A percentile compares a stretch with the other conserved stretches of the same genome.
phyloP scores from a whole-genome alignment of 2,329 filamentous ascomycete genomes.

The Ceratocystis eucalypticola region DNA sequence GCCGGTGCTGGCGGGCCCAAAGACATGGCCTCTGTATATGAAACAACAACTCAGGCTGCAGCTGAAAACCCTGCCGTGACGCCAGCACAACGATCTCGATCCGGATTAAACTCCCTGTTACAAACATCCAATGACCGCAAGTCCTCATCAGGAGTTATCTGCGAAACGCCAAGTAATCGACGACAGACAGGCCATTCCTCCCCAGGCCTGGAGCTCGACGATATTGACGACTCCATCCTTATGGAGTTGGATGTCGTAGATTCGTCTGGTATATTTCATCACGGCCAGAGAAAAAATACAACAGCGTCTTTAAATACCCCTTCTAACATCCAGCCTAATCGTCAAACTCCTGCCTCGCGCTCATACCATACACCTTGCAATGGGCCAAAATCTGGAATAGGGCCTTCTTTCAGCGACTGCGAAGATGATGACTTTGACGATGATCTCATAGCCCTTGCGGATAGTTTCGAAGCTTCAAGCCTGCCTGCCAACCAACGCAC shows the following conservation, averaged over 20 bases:
- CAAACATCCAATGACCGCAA: neutral
- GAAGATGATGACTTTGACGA: slow-evolving; percentile 17
- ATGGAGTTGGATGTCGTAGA: slow-evolving; percentile 15
- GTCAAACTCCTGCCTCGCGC: neutral
- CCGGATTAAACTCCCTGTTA: neutral
- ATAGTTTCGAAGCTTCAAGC: slow-evolving; percentile 24
- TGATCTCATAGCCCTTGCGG: slow-evolving; percentile 19
- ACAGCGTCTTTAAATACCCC: neutral
- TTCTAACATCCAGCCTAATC: neutral
- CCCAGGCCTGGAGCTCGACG: slow-evolving; percentile 1
- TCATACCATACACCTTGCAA: neutral
- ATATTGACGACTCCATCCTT: slow-evolving; percentile 16
- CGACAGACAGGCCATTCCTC: neutral
- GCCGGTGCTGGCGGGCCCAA: neutral
- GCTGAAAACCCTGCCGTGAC: neutral
- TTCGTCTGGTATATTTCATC: neutral
- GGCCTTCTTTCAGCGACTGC: slow-evolving; percentile 17
- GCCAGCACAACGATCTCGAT: neutral
- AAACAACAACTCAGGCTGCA: neutral
- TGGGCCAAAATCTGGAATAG: neutral
- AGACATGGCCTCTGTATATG: neutral
- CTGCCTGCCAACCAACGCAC: slow-evolving; percentile 29
- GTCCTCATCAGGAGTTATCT: neutral
- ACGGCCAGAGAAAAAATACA: neutral
- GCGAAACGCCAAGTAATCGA: neutral